Evolutionary conservation across 148 eudicot genomes (phyloP), one percentile per base, ranked within the genome.

Genomic region (Camellia lanceoleosa): DNA sequence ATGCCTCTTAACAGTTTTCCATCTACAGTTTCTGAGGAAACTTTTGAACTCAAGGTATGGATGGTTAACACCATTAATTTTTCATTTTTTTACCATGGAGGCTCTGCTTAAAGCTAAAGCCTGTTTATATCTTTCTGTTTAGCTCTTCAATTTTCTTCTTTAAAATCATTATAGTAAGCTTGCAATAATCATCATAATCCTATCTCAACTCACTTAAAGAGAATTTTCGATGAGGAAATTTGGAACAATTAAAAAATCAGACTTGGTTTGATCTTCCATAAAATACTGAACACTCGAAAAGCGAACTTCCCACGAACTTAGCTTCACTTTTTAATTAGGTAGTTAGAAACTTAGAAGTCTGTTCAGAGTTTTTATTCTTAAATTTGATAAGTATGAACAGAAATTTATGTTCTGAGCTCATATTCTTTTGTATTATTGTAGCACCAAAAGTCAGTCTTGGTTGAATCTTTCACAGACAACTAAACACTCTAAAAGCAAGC

Each of bases 1-100:
- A 96, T 96, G 99, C 99, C 99, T 75, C 90, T 96, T 67, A 96
- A 96, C 79, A 96, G 94, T 61, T 86, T 80, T 69, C 99, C 99
- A 42, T 92, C 99, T 41, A 96, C 99, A 5, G 91, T 92, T 55
- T 94, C 98, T 55, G 88, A 83, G 75, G 95, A 94, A 89, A 88
- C 94, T 78, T 90, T 96, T 63, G 77, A 89, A 23, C 94, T 96
- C 80, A 96, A 96, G 98, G 99, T 94, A 87, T 58, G 72, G 51
- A 79, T 14, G 18, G 16, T 68, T 19, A 55, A 59, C 23, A 3
- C 7, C 49, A 14, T 49, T 75, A 18, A 5, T n/a, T 19, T 65
- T 61, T 56, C 54, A 20, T 38, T 42, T 19, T 19, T 65, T 15
- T 2, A 47, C 63, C 3, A 43, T 16, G 3, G 19, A 38, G 67